Evolutionary conservation across 306 rosid species (phyloP), one percentile per base, ranked within the genome.

Genomic region (Prunus campanulata): DNA sequence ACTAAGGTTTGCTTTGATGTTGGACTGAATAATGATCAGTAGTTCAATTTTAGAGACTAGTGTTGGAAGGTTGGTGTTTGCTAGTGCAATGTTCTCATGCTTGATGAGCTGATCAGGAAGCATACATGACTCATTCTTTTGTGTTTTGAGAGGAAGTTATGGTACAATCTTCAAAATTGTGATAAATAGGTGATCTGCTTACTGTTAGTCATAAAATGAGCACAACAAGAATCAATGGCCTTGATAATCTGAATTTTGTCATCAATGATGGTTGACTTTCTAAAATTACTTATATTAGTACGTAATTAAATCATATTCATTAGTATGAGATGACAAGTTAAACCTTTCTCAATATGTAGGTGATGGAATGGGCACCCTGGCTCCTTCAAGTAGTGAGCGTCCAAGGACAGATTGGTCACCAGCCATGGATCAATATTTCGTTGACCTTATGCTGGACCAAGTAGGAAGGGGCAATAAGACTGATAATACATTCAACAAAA

Each of bases 401-500:
- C 75, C 77, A 56, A 86, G 77, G 84, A 85, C 90, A n/a, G 88
- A 86, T 44, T 88, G 94, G 97, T 86, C 85, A 54, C 75, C 52
- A 70, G 87, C 79, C 35, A 91, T 91, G 97, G 97, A 91, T 74
- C 88, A 75, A 35, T 89, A 75, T 81, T 88, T 91, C 48, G 78
- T 91, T 47, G 94, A 86, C 82, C 87, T 91, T 76, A 85, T 91
- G 92, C 84, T 91, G 56, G 91, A 89, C 72, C 97, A 89, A 78
- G 74, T 87, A 73, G 79, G 86, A 76, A 88, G 85, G 79, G 94
- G 94, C 72, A 88, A 85, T 69, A 82, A 77, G 83, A 62, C 74
- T 12, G 77, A 71, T 30, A 80, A 79, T 83, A 64, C 87, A 63
- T 91, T 91, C 80, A 86, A 66, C 73, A 91, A 88, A 80, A 75